phyloP scores from a whole-genome alignment of 371 early-diverging fungal species.

The Mycotypha africana region DNA sequence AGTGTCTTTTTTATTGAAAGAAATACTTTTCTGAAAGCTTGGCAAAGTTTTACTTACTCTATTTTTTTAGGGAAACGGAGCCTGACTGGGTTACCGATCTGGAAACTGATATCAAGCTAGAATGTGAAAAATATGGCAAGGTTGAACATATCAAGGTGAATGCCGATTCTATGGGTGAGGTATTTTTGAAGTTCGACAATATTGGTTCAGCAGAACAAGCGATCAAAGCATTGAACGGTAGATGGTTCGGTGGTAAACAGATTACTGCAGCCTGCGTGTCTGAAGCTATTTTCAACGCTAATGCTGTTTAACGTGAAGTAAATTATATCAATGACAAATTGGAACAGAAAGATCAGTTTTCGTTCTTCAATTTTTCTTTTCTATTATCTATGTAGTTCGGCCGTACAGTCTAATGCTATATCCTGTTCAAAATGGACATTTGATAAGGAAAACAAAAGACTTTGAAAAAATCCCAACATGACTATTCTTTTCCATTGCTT shows the following conservation, averaged over 20 bases:
- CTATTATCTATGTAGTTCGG: too few relatives aligned
- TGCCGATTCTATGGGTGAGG: constrained; percentile 63
- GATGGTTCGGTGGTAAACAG: constrained; percentile 77
- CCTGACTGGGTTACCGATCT: constrained; percentile 86
- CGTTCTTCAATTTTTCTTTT: too few relatives aligned
- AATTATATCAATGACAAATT: too few relatives aligned
- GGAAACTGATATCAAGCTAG: constrained; percentile 79
- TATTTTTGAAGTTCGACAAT: constrained; percentile 79
- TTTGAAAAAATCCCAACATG: too few relatives aligned
- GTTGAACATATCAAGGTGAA: constrained; percentile 78
- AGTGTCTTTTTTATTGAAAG: too few relatives aligned
- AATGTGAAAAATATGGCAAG: constrained; percentile 78
- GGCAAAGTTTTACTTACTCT: too few relatives aligned
- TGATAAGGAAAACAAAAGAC: too few relatives aligned
- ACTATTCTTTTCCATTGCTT: too few relatives aligned
- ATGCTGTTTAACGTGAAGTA: constrained; percentile 30
- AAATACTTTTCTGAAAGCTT: too few relatives aligned
- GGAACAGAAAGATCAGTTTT: too few relatives aligned
- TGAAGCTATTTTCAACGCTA: constrained; percentile 66
- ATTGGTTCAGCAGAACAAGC: constrained; percentile 64
- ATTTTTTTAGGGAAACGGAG: constrained; percentile 82
- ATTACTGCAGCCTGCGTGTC: constrained; percentile 69
- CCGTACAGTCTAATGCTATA: too few relatives aligned
- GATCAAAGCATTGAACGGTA: constrained; percentile 57
- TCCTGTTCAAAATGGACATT: too few relatives aligned